These are phyloP conservation scores for Malassezia pachydermatis DNA, from an alignment of 1,284 basidiomycete genomes.

Conservation along the genomic window DNA sequence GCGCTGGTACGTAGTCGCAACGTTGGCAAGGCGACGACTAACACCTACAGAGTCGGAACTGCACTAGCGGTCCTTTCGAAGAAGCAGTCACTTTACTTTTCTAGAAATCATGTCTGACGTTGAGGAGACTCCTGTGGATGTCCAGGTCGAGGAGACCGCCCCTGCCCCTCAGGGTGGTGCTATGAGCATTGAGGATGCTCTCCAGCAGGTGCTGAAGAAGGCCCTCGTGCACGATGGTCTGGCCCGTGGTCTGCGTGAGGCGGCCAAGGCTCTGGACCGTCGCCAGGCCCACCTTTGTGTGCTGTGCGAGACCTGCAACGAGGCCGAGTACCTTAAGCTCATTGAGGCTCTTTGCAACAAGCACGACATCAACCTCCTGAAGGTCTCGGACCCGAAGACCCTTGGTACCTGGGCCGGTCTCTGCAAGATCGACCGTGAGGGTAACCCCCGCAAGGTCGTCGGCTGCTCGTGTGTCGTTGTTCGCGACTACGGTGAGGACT, in stretches of 20 bases:
- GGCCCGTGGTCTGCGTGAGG: slow-evolving; percentile 92
- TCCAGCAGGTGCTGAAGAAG: slow-evolving; percentile 89
- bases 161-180: slow-evolving; percentile 66
- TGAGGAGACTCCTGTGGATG: slow-evolving; percentile 51
- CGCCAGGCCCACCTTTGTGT: slow-evolving; percentile 97
- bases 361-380: slow-evolving; percentile 98
- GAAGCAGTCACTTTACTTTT: slow-evolving; percentile 29
- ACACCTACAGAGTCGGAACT: slow-evolving; percentile 16
- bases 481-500: slow-evolving; percentile 93
- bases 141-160: slow-evolving; percentile 61
- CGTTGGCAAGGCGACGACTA: not conserved
- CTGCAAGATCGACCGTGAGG: slow-evolving; percentile 91
- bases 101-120: slow-evolving; percentile 44
- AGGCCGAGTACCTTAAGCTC: slow-evolving; percentile 99
- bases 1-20: slow-evolving; percentile 13
- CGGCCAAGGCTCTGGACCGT: slow-evolving; percentile 95
- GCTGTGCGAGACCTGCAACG: slow-evolving; percentile 95
- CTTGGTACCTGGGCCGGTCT: slow-evolving; percentile 92
- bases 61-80: slow-evolving; percentile 39
- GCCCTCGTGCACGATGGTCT: slow-evolving; percentile 95
- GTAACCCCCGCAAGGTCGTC: slow-evolving; percentile 85
- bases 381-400: slow-evolving; percentile 90
- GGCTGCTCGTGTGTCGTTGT: slow-evolving; percentile 76
- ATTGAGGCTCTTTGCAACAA: slow-evolving; percentile 98
- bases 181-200: slow-evolving; percentile 91